Percentiles rank a stretch among this genome's conserved stretches.
Conservation (phyloP, 2,329 filamentous ascomycete species). For the Botryotinia convoluta region DNA sequence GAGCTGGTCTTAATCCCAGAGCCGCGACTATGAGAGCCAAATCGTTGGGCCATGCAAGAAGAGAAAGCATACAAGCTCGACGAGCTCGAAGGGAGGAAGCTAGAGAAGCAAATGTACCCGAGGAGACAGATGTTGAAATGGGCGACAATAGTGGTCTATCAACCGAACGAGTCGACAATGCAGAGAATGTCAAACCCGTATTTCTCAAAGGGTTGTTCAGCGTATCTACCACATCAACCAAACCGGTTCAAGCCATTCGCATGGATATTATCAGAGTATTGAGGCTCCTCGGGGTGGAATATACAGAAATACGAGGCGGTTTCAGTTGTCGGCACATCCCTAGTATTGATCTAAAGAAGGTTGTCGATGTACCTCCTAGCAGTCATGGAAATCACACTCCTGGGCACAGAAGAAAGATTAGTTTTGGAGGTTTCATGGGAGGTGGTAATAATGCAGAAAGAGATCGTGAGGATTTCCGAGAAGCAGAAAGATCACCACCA, state of each 20-base stretch:
- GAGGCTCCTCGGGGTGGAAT: constrained; percentile 84
- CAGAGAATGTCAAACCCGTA: constrained; percentile 86
- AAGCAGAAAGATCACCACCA: constrained; percentile 52
- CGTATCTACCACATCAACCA: constrained; percentile 92
- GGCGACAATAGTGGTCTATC: constrained; percentile 60
- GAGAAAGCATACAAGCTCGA: constrained; percentile 88
- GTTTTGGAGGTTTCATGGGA: constrained; percentile 69
- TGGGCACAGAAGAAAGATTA: constrained; percentile 74
- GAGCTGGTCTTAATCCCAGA: constrained; percentile 47
- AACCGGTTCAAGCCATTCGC: constrained; percentile 81
- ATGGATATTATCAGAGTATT: constrained; percentile 88
- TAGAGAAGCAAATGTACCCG: constrained; percentile 75
- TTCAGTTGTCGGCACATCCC: constrained; percentile 87
- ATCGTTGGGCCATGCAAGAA: constrained; percentile 82
- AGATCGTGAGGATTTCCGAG: constrained; percentile 69
- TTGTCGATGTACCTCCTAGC: constrained; percentile 59
- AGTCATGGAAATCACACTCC: constrained; percentile 49
- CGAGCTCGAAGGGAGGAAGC: constrained; percentile 70
- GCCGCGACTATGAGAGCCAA: constrained; percentile 72
- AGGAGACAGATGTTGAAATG: constrained; percentile 84
- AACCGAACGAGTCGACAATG: constrained; percentile 60
- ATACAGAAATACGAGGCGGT: constrained; percentile 86
- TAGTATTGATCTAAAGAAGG: constrained; percentile 81
- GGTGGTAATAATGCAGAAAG: constrained; percentile 51
- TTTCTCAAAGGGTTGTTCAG: constrained; percentile 96